These are phyloP conservation scores for Aspergillus luchuensis DNA, from an alignment of 2,329 filamentous ascomycete species.

Conservation along the genomic window DNA sequence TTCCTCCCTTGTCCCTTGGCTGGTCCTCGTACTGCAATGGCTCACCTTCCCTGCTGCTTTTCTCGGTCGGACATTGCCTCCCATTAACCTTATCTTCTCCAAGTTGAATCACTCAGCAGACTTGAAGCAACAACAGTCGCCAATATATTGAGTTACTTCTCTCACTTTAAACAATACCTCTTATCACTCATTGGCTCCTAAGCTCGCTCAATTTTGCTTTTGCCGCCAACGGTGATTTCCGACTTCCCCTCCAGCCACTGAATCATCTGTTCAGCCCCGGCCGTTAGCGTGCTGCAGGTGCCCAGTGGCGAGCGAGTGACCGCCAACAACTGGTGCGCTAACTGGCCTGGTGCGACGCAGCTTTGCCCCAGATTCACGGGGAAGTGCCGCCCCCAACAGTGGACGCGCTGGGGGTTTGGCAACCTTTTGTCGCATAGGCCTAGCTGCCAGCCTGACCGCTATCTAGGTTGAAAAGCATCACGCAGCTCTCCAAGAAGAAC, in stretches of 20 bases:
- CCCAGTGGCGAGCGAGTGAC: neutral
- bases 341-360: neutral
- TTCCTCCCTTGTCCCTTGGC: neutral
- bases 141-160: neutral
- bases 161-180: neutral
- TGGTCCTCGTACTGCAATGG: neutral
- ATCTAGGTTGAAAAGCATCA: neutral
- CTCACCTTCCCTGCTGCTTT: neutral
- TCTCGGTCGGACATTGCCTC: neutral
- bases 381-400: neutral
- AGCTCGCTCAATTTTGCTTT: neutral
- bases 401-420: neutral
- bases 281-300: constrained; percentile 2
- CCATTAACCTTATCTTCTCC: neutral
- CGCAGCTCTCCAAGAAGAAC: neutral
- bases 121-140: neutral
- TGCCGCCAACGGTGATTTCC: neutral
- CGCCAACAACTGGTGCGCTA: neutral
- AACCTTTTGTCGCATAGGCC: neutral
- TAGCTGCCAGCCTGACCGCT: neutral
- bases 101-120: neutral
- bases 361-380: constrained; percentile 5
- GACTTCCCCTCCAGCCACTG: neutral
- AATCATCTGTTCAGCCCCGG: neutral
- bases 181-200: neutral